A percentile compares a stretch with the other conserved stretches of the same genome.
phyloP scores from a whole-genome alignment of 1,284 basidiomycete species.

The Moesziomyces antarcticus region DNA sequence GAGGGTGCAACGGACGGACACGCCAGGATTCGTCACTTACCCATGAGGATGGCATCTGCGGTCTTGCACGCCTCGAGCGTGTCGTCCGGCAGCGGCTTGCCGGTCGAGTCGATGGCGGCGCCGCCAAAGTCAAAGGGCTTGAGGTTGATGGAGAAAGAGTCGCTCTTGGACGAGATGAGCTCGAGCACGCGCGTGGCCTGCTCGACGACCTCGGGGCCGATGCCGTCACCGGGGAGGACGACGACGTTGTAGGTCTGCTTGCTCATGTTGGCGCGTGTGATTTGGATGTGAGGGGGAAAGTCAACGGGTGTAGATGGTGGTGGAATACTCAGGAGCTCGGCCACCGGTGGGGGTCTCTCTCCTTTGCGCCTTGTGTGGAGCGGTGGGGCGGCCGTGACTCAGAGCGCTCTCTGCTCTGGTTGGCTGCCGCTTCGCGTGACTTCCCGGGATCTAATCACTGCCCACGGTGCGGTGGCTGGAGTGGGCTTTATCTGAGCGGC shows the following conservation, averaged over 20 bases:
- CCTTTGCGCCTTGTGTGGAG: conserved; percentile 10
- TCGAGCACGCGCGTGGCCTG: conserved; percentile 89
- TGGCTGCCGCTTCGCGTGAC: conserved; percentile 14
- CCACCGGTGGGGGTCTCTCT: background rate
- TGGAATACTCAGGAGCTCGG: background rate
- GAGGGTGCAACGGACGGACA: too few species aligned
- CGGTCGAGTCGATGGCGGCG: conserved; percentile 86
- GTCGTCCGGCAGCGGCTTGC: conserved; percentile 83
- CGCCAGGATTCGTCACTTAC: conserved; percentile 4
- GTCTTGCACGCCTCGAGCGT: conserved; percentile 75
- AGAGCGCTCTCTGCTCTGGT: conserved; percentile 16
- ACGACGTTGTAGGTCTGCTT: conserved; percentile 50
- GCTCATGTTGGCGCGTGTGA: conserved; percentile 16
- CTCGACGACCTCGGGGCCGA: conserved; percentile 93
- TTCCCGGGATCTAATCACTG: conserved; percentile 21
- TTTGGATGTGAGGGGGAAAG: background rate
- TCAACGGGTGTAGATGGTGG: background rate
- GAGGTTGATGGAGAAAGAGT: conserved; percentile 78
- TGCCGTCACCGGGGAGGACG: conserved; percentile 94
- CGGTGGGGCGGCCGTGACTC: conserved; percentile 19
- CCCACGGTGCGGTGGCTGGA: background rate
- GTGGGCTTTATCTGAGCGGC: background rate
- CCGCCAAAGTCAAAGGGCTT: conserved; percentile 83
- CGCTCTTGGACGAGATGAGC: conserved; percentile 75
- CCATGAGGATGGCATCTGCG: conserved; percentile 66